Evolutionary conservation across 2,329 filamentous ascomycete genomes (phyloP), one percentile per base, ranked within the genome.

Genomic region (Stemphylium lycopersici): DNA sequence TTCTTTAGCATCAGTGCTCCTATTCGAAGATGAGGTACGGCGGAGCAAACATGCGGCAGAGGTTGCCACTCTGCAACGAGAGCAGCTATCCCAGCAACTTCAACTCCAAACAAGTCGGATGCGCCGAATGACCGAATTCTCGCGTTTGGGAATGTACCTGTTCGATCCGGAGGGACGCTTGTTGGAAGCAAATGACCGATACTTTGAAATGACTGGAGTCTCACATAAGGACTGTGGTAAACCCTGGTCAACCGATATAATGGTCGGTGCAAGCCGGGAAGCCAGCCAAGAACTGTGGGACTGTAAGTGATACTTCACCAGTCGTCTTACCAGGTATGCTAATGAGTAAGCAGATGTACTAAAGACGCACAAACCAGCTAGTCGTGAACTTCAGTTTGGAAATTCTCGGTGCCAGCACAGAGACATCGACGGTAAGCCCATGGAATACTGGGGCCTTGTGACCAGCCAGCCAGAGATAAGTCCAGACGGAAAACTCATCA

Each of bases 201-300:
- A 78, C 56, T 82, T 77, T 48, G 77, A 80, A 31, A 78, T 82
- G 75, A 81, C 77, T 0, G 78, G 78, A 0, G 75, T 78, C 34
- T 62, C 66, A 0, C 65, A 75, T 20, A 76, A 79, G 2, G 59
- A 65, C 0, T 66, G 76, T 7, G 71, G 68, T 16, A 73, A 79
- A 20, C 76, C 79, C 60, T 76, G 75, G 0, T 82, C 77, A 71
- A 70, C 77, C 42, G 70, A 77, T 4, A 67, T 76, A 15, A 71
- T 83, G 31, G 62, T 70, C 5, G 74, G 76, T 2, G 67, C 65
- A 20, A 77, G 77, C 26, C 48, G 8, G 43, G 24, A 65, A 2
- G 59, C 58, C 0, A 71, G 77, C 55, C 59, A 73, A 10, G 61
- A 71, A 1, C 76, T 75, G 26, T 82, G 79, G 79, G 48, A 69